Conservation (phyloP, 2,329 filamentous ascomycete species). For the Annulohypoxylon truncatum region DNA sequence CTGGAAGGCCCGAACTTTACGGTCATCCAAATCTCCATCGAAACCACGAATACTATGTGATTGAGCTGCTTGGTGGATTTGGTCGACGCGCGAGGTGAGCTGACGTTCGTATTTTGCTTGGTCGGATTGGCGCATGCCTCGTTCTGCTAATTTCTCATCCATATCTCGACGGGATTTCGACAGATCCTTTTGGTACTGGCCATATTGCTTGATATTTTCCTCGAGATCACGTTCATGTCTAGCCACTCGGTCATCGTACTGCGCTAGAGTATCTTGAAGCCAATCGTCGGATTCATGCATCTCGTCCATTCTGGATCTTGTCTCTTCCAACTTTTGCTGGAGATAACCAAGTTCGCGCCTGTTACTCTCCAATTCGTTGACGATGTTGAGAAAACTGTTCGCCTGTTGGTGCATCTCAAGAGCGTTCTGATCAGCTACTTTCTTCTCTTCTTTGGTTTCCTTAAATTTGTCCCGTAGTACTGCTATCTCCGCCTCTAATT, state of each 20-base stretch:
- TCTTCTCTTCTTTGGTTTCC: slow-evolving; percentile 69
- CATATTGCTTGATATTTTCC: slow-evolving; percentile 71
- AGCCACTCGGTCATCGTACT: slow-evolving; percentile 81
- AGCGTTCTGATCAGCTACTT: slow-evolving; percentile 67
- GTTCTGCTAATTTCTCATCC: slow-evolving; percentile 68
- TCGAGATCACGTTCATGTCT: slow-evolving; percentile 73
- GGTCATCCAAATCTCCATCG: slow-evolving; percentile 80
- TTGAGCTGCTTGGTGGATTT: slow-evolving; percentile 82
- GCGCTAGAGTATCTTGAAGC: slow-evolving; percentile 75
- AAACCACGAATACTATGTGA: slow-evolving; percentile 85
- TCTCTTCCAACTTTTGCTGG: slow-evolving; percentile 75
- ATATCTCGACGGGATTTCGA: slow-evolving; percentile 58
- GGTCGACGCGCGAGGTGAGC: slow-evolving; percentile 73
- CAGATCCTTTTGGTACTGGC: slow-evolving; percentile 68
- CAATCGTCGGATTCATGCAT: slow-evolving; percentile 82
- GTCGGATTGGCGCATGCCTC: slow-evolving; percentile 85
- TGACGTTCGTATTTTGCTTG: slow-evolving; percentile 89
- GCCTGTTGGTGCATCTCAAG: slow-evolving; percentile 78
- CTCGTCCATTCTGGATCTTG: slow-evolving; percentile 79
- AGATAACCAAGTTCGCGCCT: slow-evolving; percentile 76
- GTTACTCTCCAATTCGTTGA: slow-evolving; percentile 81
- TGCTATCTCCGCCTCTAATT: slow-evolving; percentile 75
- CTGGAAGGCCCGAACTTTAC: slow-evolving; percentile 80
- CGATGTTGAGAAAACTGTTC: slow-evolving; percentile 77
- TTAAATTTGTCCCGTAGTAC: slow-evolving; percentile 68